These are phyloP conservation scores for Candida silvicultrix DNA, from an alignment of 805 yeast species.

Conservation along the genomic window DNA sequence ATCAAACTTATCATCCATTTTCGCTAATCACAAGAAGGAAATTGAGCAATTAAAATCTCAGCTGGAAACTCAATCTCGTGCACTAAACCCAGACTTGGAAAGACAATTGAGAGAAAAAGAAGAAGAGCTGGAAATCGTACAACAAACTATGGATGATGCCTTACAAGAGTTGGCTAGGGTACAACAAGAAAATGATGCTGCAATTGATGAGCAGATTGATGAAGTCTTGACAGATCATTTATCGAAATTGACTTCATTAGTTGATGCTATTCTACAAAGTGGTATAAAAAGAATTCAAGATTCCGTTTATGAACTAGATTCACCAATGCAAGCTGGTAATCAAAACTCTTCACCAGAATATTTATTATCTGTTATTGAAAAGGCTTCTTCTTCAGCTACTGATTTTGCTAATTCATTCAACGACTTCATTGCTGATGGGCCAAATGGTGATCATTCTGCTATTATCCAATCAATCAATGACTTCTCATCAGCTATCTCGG, in stretches of 20 bases:
- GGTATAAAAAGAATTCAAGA: slow-evolving; percentile 73
- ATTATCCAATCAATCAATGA: slow-evolving; percentile 58
- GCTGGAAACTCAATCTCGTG: slow-evolving; percentile 20
- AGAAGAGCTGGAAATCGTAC: slow-evolving; percentile 70
- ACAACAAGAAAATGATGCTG: slow-evolving; percentile 40
- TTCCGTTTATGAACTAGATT: slow-evolving; percentile 58
- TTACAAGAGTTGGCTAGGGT: slow-evolving; percentile 50
- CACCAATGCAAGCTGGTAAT: slow-evolving; percentile 81
- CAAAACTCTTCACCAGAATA: slow-evolving; percentile 68
- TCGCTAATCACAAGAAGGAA: slow-evolving; percentile 60
- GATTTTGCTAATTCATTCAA: slow-evolving; percentile 78
- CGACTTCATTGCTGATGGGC: slow-evolving; percentile 71
- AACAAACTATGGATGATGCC: slow-evolving; percentile 74
- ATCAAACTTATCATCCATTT: slow-evolving; percentile 51
- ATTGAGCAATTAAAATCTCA: slow-evolving; percentile 41
- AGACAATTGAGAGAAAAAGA: slow-evolving; percentile 57
- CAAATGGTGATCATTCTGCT: slow-evolving; percentile 51
- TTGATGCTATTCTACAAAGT: slow-evolving; percentile 64
- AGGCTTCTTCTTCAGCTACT: slow-evolving; percentile 63
- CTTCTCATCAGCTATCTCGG: slow-evolving; percentile 56
- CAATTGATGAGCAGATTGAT: slow-evolving; percentile 55
- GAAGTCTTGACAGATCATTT: slow-evolving; percentile 41
- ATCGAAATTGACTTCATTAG: slow-evolving; percentile 44
- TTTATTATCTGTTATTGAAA: slow-evolving; percentile 61
- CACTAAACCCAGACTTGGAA: slow-evolving; percentile 29